These are phyloP conservation scores for Phaffomyces antillensis DNA, from an alignment of 805 yeast genomes.

Conservation along the genomic window DNA sequence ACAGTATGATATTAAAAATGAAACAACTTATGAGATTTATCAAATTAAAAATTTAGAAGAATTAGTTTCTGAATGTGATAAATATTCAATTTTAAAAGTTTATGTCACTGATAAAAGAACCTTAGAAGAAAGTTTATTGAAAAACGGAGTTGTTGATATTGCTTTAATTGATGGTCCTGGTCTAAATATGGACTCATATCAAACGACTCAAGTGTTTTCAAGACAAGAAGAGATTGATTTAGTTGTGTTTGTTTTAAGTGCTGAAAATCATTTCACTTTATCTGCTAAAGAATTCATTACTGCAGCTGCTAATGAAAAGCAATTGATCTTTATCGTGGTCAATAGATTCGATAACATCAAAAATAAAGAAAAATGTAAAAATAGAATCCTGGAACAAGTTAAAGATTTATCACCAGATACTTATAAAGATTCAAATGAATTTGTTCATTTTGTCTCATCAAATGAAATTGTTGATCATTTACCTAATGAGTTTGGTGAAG, in stretches of 20 bases:
- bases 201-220: conserved; percentile 90
- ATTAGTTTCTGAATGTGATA: conserved; percentile 68
- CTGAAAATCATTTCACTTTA: conserved; percentile 91
- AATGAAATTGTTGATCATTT: conserved; percentile 33
- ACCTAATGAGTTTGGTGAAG: conserved; percentile 32
- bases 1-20: conserved; percentile 39
- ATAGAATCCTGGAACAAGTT: conserved; percentile 77
- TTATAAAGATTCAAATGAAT: conserved; percentile 77
- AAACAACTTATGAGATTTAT: conserved; percentile 54
- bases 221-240: conserved; percentile 96
- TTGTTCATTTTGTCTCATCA: conserved; percentile 88
- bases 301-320: conserved; percentile 84
- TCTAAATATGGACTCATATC: conserved; percentile 83
- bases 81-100: conserved; percentile 66
- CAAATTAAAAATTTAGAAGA: conserved; percentile 51
- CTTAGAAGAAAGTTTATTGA: conserved; percentile 59
- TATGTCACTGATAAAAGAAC: conserved; percentile 74
- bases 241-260: conserved; percentile 91
- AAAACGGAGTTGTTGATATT: conserved; percentile 89
- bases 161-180: conserved; percentile 97
- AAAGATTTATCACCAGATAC: conserved; percentile 84
- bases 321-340: conserved; percentile 88
- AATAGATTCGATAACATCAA: conserved; percentile 84
- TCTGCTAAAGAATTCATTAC: conserved; percentile 92
- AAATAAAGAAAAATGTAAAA: conserved; percentile 73